Percentiles rank a stretch among this genome's conserved stretches.
phyloP scores from a whole-genome alignment of 1,284 basidiomycete species.

The Rhodofomes roseus region DNA sequence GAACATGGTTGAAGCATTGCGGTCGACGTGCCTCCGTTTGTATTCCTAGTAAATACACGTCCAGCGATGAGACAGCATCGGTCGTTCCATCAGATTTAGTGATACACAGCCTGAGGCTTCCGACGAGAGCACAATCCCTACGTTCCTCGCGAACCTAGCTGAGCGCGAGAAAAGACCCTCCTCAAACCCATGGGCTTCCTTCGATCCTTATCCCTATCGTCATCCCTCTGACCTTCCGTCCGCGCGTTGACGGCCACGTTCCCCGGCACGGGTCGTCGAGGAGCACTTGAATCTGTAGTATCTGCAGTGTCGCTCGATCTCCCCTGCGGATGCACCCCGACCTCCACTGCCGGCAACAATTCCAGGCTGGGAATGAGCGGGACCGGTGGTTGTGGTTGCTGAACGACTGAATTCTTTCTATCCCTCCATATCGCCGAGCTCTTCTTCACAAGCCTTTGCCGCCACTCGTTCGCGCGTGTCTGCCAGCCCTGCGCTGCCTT shows the following conservation, averaged over 20 bases:
- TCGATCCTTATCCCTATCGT: not conserved
- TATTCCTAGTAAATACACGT: no score
- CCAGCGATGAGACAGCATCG: no score
- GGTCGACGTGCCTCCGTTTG: no score
- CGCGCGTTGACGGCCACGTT: no score
- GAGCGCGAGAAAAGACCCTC: constrained; percentile 1
- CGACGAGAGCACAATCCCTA: no score
- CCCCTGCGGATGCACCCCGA: not conserved
- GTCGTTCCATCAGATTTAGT: no score
- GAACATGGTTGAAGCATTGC: no score
- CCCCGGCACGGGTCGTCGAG: not conserved
- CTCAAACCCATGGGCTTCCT: not conserved
- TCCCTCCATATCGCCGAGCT: constrained; percentile 6
- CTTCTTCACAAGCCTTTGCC: constrained; percentile 6
- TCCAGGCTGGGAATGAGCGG: not conserved
- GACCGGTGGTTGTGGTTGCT: not conserved
- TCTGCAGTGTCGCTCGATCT: not conserved
- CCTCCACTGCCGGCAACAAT: not conserved
- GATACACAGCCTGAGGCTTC: no score
- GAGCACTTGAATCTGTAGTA: not conserved
- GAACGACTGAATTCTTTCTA: not conserved
- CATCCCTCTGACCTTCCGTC: not conserved
- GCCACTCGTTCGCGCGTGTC: constrained; percentile 7
- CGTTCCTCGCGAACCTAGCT: not conserved
- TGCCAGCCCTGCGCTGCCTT: constrained; percentile 7